Evolutionary conservation across 345 rosid genomes (phyloP), one percentile per base, ranked within the genome.

Genomic region (Orychophragmus violaceus): DNA sequence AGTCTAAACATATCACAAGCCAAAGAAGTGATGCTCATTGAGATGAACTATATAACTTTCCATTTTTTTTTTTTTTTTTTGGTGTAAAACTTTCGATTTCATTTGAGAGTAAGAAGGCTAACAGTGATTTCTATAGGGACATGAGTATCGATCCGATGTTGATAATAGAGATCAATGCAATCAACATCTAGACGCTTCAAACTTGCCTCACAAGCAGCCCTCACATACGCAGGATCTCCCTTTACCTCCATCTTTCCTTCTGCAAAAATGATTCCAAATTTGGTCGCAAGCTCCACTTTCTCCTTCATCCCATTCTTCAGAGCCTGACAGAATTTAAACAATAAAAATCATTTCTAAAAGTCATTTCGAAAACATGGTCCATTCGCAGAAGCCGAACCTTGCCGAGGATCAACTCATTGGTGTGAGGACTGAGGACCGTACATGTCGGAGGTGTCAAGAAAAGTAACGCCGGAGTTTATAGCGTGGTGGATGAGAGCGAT

Each of bases 121-220:
- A 44, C 49, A 17, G 49, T 44, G 10, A 44, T 8, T 44, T 44
- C 49, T 4, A 44, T 44, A 3, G 50, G 50, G 12, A 44, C 5
- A 44, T 12, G 23, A 8, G 50, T 44, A 32, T 86, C 91, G 0
- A 83, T 14, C 2, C 82, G 77, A 64, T 86, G 88, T 41, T 82
- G 86, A 33, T 86, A 83, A 64, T 83, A 86, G 6, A 86, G 88
- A 74, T 83, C 88, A 45, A 86, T 74, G 37, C 72, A 85, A 24
- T 69, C 73, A 21, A 80, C 70, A 2, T 64, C 76, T 19, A 85
- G 80, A 25, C 91, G 59, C 64, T 78, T 83, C 64, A 86, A 80
- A 71, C 86, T 86, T 8, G 61, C 83, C 59, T 82, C 86, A 33
- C 91, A 86, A 13, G 84, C 78, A 27, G 76, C 70, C 39, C 87